phyloP scores from a whole-genome alignment of 2,329 filamentous ascomycete species.

The Arthroderma sp. region DNA sequence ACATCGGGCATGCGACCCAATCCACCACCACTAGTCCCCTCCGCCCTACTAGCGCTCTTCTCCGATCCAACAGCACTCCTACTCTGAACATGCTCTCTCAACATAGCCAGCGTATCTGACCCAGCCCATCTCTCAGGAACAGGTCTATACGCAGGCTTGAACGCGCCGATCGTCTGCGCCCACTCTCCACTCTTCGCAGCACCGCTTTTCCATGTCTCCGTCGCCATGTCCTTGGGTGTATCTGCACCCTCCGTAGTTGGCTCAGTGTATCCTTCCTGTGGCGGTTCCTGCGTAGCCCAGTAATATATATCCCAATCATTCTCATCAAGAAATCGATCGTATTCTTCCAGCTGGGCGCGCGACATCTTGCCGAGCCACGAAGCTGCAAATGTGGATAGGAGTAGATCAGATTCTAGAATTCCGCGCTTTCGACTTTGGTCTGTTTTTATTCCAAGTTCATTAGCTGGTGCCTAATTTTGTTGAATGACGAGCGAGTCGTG shows the following conservation, averaged over 20 bases:
- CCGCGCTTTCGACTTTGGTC: constrained; percentile 96
- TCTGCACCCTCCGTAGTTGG: not conserved
- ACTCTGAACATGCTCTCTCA: constrained; percentile 68
- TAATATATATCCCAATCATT: constrained; percentile 99
- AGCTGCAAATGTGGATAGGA: constrained; percentile 90
- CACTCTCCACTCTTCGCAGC: constrained; percentile 61
- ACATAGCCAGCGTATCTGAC: constrained; percentile 61
- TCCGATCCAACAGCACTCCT: constrained; percentile 43
- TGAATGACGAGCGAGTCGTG: too few species aligned
- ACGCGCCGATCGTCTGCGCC: constrained; percentile 90
- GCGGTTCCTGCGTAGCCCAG: constrained; percentile 82
- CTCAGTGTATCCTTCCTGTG: constrained; percentile 4
- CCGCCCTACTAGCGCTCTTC: constrained; percentile 27
- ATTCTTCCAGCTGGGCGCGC: constrained; percentile 59
- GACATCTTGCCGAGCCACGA: constrained; percentile 63
- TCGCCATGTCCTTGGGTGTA: constrained; percentile 24
- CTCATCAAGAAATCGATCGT: constrained; percentile 89
- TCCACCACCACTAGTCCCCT: constrained; percentile 26
- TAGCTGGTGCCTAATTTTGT: too few species aligned
- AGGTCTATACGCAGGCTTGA: constrained; percentile 83
- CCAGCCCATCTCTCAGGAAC: constrained; percentile 76
- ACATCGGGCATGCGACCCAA: constrained; percentile 38
- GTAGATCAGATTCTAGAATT: constrained; percentile 86
- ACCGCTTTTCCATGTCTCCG: constrained; percentile 38
- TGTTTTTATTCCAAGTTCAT: constrained; percentile 24